phyloP scores from a whole-genome alignment of 1,139 yeast species.

The Debaryomyces singareniensis region DNA sequence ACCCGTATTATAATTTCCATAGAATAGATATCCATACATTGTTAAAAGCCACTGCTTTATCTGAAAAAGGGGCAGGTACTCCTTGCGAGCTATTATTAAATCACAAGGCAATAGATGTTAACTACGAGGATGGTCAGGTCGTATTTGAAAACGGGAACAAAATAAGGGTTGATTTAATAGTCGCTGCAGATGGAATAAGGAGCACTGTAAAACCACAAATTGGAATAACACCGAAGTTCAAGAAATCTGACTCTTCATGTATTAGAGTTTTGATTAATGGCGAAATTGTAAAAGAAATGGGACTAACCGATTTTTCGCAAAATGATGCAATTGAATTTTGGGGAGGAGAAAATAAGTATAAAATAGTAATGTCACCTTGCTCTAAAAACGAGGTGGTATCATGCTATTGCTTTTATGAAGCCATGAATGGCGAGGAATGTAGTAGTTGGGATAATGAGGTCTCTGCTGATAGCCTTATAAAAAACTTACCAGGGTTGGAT shows the following conservation, averaged over 20 bases:
- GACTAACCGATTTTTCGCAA: slow-evolving; percentile 12
- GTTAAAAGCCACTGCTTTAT: slow-evolving; percentile 7
- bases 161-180: slow-evolving; percentile 10
- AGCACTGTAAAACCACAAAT: slow-evolving; percentile 12
- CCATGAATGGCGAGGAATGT: slow-evolving; percentile 7
- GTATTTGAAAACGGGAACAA: slow-evolving; percentile 12
- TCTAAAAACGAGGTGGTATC: slow-evolving; percentile 18
- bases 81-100: slow-evolving; percentile 12
- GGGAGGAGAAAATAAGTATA: slow-evolving; percentile 17
- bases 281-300: slow-evolving; percentile 9
- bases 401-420: slow-evolving; percentile 20
- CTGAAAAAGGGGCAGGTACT: slow-evolving; percentile 8
- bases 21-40: slow-evolving; percentile 17
- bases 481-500: slow-evolving; percentile 14
- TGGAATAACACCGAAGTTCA: slow-evolving; percentile 11
- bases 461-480: slow-evolving; percentile 13
- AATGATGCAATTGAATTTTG: slow-evolving; percentile 24
- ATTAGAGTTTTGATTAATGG: slow-evolving; percentile 19
- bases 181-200: slow-evolving; percentile 17
- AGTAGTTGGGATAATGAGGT: slow-evolving; percentile 18
- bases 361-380: slow-evolving; percentile 22
- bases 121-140: slow-evolving; percentile 10
- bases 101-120: slow-evolving; percentile 12
- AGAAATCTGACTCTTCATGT: slow-evolving; percentile 12
- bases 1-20: slow-evolving; percentile 15